Conservation (phyloP, 2,329 filamentous ascomycete genomes). For the Phialophora tarda region DNA sequence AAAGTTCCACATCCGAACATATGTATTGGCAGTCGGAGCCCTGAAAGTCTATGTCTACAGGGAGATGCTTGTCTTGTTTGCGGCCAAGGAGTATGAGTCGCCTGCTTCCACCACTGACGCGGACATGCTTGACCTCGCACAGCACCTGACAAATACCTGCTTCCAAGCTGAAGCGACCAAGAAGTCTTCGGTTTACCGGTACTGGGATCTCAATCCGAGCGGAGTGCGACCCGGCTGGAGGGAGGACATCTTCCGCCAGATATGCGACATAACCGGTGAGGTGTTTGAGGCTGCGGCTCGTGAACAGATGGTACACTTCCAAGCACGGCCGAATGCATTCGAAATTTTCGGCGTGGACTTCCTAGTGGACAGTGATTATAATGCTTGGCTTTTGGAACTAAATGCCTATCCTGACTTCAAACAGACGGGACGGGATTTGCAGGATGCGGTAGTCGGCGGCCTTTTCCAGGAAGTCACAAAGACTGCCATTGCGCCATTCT, state of each 20-base stretch:
- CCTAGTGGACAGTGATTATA: constrained; percentile 70
- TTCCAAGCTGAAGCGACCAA: constrained; percentile 68
- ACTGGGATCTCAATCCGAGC: constrained; percentile 69
- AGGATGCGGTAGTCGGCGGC: constrained; percentile 69
- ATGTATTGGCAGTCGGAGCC: constrained; percentile 80
- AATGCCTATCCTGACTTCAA: constrained; percentile 97
- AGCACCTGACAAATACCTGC: constrained; percentile 94
- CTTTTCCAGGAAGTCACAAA: constrained; percentile 77
- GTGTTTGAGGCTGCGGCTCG: constrained; percentile 85
- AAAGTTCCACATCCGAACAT: constrained; percentile 95
- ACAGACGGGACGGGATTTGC: constrained; percentile 81
- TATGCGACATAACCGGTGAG: constrained; percentile 74
- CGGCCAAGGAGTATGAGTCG: constrained; percentile 71
- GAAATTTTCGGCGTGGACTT: constrained; percentile 94
- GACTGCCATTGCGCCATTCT: constrained; percentile 71
- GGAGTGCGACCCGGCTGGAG: constrained; percentile 55
- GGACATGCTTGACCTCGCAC: constrained; percentile 63
- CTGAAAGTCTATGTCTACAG: constrained; percentile 84
- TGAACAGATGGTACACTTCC: constrained; percentile 88
- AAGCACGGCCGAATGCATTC: constrained; percentile 84
- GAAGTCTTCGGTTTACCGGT: constrained; percentile 66
- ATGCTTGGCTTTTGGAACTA: constrained; percentile 80
- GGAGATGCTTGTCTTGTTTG: constrained; percentile 92
- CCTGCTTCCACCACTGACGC: constrained; percentile 56
- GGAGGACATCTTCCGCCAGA: constrained; percentile 71